Evolutionary conservation across 2,329 filamentous ascomycete genomes (phyloP).

Genomic region (Talaromyces sp.): DNA sequence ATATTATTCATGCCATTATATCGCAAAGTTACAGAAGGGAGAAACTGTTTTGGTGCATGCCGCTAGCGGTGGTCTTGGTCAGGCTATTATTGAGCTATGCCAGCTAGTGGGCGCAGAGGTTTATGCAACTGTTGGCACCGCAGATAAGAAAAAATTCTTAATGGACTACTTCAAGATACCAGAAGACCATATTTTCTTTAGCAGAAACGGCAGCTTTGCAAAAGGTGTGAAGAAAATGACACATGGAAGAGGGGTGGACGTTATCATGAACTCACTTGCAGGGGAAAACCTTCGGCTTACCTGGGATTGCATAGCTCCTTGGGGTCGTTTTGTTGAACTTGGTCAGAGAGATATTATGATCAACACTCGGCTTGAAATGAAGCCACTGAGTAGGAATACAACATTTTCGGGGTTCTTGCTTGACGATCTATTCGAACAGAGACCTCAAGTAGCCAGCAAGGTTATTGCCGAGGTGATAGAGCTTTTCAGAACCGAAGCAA

Average conservation of each 20-base stretch:
- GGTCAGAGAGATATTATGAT: conserved; percentile 20
- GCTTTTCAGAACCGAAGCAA: conserved; percentile 19
- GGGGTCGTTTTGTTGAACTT: conserved; percentile 23
- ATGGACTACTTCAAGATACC: conserved; percentile 23
- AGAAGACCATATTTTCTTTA: conserved; percentile 25
- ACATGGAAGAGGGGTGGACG: conserved; percentile 22
- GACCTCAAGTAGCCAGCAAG: conserved; percentile 14
- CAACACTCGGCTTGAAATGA: conserved; percentile 18
- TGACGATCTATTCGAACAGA: conserved; percentile 18
- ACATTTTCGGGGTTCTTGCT: conserved; percentile 18
- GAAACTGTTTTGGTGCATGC: conserved; percentile 26
- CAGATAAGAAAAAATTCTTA: conserved; percentile 23
- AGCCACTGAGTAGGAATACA: conserved; percentile 19
- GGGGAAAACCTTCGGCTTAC: conserved; percentile 20
- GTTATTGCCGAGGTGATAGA: conserved; percentile 19
- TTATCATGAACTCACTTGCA: conserved; percentile 22
- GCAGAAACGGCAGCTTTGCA: conserved; percentile 23
- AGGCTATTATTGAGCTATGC: conserved; percentile 24
- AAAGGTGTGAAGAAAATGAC: conserved; percentile 23
- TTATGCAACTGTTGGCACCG: conserved; percentile 24
- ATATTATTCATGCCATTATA: conserved; percentile 20
- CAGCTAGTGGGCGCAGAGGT: conserved; percentile 24
- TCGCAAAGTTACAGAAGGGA: conserved; percentile 20
- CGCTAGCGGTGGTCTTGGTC: conserved; percentile 25
- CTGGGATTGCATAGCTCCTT: conserved; percentile 22